phyloP scores from a whole-genome alignment of 495 filamentous ascomycete species.

The Aspergillus bertholletiae region DNA sequence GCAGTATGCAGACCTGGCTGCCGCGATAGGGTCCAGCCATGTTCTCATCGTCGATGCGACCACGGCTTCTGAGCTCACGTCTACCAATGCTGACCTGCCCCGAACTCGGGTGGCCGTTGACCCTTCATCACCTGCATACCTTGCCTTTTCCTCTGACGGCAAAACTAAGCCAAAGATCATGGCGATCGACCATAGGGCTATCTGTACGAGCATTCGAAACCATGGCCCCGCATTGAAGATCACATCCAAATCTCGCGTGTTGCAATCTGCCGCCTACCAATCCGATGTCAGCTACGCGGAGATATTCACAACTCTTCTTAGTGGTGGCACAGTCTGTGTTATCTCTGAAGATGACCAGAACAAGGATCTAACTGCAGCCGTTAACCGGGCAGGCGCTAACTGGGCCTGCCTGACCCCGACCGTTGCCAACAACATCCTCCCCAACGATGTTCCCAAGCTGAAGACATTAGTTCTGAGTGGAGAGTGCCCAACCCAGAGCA shows the following conservation, averaged over 20 bases:
- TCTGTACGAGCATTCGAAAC: constrained; percentile 15
- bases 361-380: constrained; percentile 22
- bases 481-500: too few relatives aligned
- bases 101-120: not conserved
- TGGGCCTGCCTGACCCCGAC: constrained; percentile 26
- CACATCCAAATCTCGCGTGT: not conserved
- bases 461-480: too few relatives aligned
- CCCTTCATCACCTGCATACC: not conserved
- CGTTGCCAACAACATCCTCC: constrained; percentile 3
- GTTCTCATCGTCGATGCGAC: too few relatives aligned
- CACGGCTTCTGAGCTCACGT: too few relatives aligned
- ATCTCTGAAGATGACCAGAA: constrained; percentile 35
- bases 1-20: not conserved
- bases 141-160: constrained; percentile 28
- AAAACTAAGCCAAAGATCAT: constrained; percentile 40
- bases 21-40: not conserved
- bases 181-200: constrained; percentile 35
- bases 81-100: not conserved
- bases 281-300: not conserved
- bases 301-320: constrained; percentile 2
- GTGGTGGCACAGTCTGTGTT: constrained; percentile 47
- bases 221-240: not conserved
- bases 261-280: not conserved
- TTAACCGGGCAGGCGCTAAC: constrained; percentile 25
- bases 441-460: not conserved